These are phyloP conservation scores for Psophocarpus tetragonolobus DNA, from an alignment of 306 rosid species.

Conservation along the genomic window DNA sequence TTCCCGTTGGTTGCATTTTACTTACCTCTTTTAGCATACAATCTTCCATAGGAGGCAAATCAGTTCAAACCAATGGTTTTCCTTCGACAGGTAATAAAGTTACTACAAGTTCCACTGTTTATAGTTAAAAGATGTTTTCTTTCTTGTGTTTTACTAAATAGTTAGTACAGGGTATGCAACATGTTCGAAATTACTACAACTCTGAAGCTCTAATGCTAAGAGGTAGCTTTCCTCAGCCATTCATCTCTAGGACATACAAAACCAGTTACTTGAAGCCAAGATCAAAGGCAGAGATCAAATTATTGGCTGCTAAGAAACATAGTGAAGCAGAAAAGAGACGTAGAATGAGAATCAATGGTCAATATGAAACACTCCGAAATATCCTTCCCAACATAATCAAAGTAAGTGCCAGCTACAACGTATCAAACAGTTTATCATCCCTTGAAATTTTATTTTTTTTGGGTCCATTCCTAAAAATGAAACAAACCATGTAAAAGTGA, in stretches of 20 bases:
- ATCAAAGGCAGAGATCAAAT: constrained; percentile 52
- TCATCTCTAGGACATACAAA: constrained; percentile 33
- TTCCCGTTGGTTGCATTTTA: not conserved
- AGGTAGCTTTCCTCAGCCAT: constrained; percentile 37
- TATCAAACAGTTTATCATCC: not conserved
- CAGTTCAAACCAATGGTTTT: constrained; percentile 38
- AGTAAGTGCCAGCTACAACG: constrained; percentile 41
- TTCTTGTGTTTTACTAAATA: constrained; percentile 22
- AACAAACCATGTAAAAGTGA: not conserved
- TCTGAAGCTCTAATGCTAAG: constrained; percentile 30
- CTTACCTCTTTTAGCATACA: constrained; percentile 32
- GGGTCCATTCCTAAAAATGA: not conserved
- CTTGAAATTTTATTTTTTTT: not conserved
- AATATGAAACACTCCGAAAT: constrained; percentile 60
- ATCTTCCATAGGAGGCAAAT: constrained; percentile 13
- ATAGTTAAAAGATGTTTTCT: constrained; percentile 18
- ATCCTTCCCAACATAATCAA: constrained; percentile 58
- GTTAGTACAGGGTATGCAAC: constrained; percentile 50
- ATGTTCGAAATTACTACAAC: constrained; percentile 37
- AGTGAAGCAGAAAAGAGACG: constrained; percentile 74
- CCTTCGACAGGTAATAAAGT: constrained; percentile 41
- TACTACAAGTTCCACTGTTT: not conserved
- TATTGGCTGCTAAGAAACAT: constrained; percentile 63
- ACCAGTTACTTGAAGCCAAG: constrained; percentile 45
- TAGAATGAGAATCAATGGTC: constrained; percentile 70